Evolutionary conservation across 2,329 filamentous ascomycete genomes (phyloP), one percentile per base, ranked within the genome.

Genomic region (Fusarium sambucinum): DNA sequence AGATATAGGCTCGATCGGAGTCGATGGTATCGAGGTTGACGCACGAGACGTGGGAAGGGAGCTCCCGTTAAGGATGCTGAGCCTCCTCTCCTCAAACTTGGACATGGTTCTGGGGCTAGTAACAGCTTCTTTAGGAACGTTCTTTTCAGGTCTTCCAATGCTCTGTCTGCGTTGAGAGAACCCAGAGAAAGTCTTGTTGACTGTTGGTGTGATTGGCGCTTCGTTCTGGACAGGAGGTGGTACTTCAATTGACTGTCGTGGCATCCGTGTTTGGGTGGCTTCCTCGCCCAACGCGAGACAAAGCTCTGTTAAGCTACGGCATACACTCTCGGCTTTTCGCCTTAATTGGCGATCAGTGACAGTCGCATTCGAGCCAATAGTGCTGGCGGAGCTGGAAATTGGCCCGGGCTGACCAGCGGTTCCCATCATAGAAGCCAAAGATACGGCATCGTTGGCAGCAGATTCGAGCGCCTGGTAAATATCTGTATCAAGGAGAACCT

Each of bases 311-410:
- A 99, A 81, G 74, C 92, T 96, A 55, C 95, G 91, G 77, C 96
- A 98, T 76, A 99, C 89, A 75, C 92, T 94, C 76, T 99, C 95
- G 29, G 93, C 93, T 79, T 97, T 97, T 66, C 95, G 89, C 48
- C 94, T 89, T 17, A 97, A 84, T 76, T 97, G 93, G 51, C 96
- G 89, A 76, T 99, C 95, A 2, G 92, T 90, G 13, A 89, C 80
- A 1, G 83, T 83, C 14, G 81, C 78, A 51, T 80, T 79, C 33
- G 81, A 79, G 30, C 90, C 87, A 59, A 90, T 86, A 51, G 85
- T 83, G 73, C 89, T 90, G 14, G 87, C 87, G 42, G 86, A 88
- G 61, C 90, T 89, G 0, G 90, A 90, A 44, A 90, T 90, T 1
- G 89, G 88, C 0, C 88, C 87, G 3, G 86, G 90, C 51, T 93